Conservation (phyloP, 257 asterid species). For the Solanum chiquidenum region DNA sequence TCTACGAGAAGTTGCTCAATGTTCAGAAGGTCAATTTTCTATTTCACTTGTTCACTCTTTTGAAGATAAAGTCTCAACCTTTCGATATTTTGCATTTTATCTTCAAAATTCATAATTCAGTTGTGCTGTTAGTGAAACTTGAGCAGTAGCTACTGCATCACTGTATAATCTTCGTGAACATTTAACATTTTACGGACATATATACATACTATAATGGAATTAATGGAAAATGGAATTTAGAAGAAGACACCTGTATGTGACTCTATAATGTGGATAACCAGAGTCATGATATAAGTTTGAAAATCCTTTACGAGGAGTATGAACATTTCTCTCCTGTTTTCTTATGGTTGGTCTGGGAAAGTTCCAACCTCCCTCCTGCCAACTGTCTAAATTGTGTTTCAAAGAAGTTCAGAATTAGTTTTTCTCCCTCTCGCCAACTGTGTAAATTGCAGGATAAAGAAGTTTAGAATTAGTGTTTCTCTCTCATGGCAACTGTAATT, state of each 20-base stretch:
- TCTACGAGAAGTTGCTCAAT: slow-evolving; percentile 52
- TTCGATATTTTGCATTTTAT: neutral
- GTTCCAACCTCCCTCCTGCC: neutral
- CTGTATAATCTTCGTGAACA: neutral
- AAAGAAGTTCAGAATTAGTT: no score
- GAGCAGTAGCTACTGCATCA: neutral
- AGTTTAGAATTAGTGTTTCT: no score
- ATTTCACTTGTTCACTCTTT: neutral
- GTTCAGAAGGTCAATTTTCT: slow-evolving; percentile 70
- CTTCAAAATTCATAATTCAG: neutral
- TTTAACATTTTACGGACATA: neutral
- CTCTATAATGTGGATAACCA: no score
- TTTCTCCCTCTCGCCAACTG: no score
- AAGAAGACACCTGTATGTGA: neutral
- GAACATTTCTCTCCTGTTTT: neutral
- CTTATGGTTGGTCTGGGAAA: neutral
- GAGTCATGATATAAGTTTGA: neutral
- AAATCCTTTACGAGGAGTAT: neutral
- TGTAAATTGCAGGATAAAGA: no score
- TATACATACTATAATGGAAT: neutral
- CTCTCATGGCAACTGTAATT: neutral
- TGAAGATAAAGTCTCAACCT: neutral
- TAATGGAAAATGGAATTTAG: neutral
- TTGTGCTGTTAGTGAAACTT: neutral
- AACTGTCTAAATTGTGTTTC: no score